Evolutionary conservation across 164 flowering plant species (phyloP).

Genomic region (Umbellularia californica): DNA sequence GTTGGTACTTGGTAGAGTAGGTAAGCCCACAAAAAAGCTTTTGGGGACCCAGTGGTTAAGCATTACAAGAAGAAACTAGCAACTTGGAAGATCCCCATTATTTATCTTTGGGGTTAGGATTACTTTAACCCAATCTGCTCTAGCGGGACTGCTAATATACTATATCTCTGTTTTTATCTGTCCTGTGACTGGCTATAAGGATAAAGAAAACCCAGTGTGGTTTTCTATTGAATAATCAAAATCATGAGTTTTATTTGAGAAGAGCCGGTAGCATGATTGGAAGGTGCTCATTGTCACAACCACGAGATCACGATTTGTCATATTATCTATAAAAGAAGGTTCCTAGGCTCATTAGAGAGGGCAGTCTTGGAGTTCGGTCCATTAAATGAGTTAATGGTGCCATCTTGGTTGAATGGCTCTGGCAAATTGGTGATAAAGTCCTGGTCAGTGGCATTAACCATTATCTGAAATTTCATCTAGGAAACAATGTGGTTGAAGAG

Average conservation of each 20-base stretch:
- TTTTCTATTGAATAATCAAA: too few species aligned
- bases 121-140: neutral
- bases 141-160: neutral
- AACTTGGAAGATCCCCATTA: neutral
- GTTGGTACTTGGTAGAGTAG: too few species aligned
- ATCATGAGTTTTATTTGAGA: too few species aligned
- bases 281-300: too few species aligned
- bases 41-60: too few species aligned
- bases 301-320: too few species aligned
- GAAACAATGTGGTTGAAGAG: too few species aligned
- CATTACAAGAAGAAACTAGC: neutral
- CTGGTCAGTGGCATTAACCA: too few species aligned
- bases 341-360: neutral
- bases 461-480: too few species aligned
- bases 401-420: neutral
- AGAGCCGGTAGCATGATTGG: too few species aligned
- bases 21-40: too few species aligned
- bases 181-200: neutral
- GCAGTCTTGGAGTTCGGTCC: neutral
- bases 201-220: neutral
- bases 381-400: neutral
- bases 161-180: neutral
- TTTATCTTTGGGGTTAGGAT: neutral
- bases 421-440: neutral
- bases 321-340: neutral